phyloP scores from a whole-genome alignment of 108 stramenopile species.

The Conticribra guillardii region DNA sequence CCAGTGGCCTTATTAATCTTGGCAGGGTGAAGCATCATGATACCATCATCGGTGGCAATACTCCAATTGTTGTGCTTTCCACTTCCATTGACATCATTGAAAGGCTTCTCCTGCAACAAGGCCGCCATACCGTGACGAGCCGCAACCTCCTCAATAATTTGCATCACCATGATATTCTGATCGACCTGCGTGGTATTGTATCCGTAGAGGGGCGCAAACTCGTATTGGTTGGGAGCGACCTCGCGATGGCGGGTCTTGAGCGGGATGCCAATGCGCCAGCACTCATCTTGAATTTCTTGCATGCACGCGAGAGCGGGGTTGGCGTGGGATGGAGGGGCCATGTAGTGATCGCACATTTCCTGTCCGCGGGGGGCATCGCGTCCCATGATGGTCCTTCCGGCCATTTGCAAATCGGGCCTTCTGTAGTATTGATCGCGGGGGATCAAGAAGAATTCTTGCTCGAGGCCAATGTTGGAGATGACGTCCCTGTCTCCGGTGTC shows the following conservation, averaged over 20 bases:
- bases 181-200: conserved; percentile 92
- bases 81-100: conserved; percentile 93
- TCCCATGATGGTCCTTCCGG: conserved; percentile 95
- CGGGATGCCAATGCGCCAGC: conserved; percentile 88
- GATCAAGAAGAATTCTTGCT: conserved; percentile 97
- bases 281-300: conserved; percentile 94
- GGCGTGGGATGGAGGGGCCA: conserved; percentile 83
- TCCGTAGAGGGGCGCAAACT: conserved; percentile 93
- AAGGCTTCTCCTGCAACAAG: conserved; percentile 97
- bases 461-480: conserved; percentile 91
- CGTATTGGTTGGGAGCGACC: conserved; percentile 96
- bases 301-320: conserved; percentile 89
- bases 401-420: conserved; percentile 91
- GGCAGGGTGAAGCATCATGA: conserved; percentile 82
- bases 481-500: conserved; percentile 66
- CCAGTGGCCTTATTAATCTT: conserved; percentile 67
- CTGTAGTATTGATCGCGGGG: conserved; percentile 91
- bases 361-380: conserved; percentile 93
- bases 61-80: conserved; percentile 99
- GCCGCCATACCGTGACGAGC: conserved; percentile 91
- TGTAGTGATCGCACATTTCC: conserved; percentile 96
- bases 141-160: conserved; percentile 95
- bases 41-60: conserved; percentile 85
- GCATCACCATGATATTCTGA: conserved; percentile 96
- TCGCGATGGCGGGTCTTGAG: conserved; percentile 95